Conservation (phyloP, 2,329 filamentous ascomycete species). For the Davidsoniella neocaledoniae region DNA sequence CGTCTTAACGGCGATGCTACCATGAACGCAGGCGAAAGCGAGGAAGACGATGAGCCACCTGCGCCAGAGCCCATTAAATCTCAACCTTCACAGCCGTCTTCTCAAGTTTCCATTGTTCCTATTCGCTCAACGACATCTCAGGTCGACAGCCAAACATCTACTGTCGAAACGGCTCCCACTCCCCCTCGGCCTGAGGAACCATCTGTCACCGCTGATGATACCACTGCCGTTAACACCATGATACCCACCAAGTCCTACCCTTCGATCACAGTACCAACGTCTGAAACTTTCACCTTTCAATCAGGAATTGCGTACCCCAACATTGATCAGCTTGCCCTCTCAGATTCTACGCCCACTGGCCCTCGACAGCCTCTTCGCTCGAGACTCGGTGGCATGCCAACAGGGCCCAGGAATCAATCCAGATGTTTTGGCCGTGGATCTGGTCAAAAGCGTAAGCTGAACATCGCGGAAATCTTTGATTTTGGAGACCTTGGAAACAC, state of each 20-base stretch:
- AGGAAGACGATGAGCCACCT: conserved; percentile 50
- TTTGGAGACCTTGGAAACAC: conserved; percentile 44
- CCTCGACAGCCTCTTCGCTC: conserved; percentile 6
- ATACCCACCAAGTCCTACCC: background rate
- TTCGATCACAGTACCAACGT: conserved; percentile 29
- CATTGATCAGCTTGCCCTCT: conserved; percentile 43
- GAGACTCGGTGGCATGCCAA: conserved; percentile 11
- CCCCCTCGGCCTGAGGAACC: background rate
- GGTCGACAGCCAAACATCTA: conserved; percentile 15
- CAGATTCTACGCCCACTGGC: conserved; percentile 27
- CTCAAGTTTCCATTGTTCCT: conserved; percentile 16
- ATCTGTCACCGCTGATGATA: background rate
- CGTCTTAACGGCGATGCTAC: conserved; percentile 45
- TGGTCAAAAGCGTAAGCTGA: conserved; percentile 56
- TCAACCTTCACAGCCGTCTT: background rate
- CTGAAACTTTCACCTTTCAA: conserved; percentile 53
- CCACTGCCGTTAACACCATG: background rate
- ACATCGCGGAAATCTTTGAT: conserved; percentile 61
- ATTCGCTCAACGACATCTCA: conserved; percentile 16
- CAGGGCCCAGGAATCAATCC: conserved; percentile 16
- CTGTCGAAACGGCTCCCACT: background rate
- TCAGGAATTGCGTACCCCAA: conserved; percentile 41
- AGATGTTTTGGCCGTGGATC: conserved; percentile 42
- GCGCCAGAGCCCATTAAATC: conserved; percentile 19
- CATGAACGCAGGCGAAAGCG: conserved; percentile 42